Conservation (phyloP, 2,329 filamentous ascomycete genomes). For the Microascus cirrosus region DNA sequence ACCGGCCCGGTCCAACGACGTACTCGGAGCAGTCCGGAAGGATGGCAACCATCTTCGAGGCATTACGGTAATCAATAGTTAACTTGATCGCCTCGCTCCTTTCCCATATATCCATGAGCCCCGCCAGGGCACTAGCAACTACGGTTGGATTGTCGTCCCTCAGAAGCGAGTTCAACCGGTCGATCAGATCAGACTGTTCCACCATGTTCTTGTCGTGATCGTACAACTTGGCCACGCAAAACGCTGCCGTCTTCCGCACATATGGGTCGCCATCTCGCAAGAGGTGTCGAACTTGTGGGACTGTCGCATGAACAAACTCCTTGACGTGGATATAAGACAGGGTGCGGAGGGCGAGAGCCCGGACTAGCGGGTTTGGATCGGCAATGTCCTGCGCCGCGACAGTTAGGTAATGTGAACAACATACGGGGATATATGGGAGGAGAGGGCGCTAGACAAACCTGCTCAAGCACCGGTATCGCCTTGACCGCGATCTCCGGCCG, state of each 20-base stretch:
- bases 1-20: conserved; percentile 19
- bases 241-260: conserved; percentile 92
- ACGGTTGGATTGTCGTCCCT: conserved; percentile 96
- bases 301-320: conserved; percentile 87
- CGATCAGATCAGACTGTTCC: conserved; percentile 83
- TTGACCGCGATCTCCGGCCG: conserved; percentile 91
- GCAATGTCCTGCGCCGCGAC: conserved; percentile 65
- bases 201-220: conserved; percentile 89
- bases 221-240: conserved; percentile 94
- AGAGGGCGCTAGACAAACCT: conserved; percentile 15
- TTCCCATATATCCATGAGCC: conserved; percentile 97
- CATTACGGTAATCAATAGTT: conserved; percentile 94
- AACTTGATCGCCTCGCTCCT: conserved; percentile 94
- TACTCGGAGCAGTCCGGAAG: conserved; percentile 94
- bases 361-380: conserved; percentile 82
- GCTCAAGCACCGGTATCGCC: conserved; percentile 76
- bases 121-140: conserved; percentile 83
- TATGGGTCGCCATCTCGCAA: conserved; percentile 86
- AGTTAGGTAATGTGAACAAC: neutral
- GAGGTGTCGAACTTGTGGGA: conserved; percentile 71
- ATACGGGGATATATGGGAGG: neutral
- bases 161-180: conserved; percentile 77
- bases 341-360: conserved; percentile 83
- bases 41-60: conserved; percentile 96
- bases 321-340: conserved; percentile 96